Percentiles rank a stretch among this genome's conserved stretches.
Conservation (phyloP, 2,329 filamentous ascomycete genomes). For the Phialophora chinensis region DNA sequence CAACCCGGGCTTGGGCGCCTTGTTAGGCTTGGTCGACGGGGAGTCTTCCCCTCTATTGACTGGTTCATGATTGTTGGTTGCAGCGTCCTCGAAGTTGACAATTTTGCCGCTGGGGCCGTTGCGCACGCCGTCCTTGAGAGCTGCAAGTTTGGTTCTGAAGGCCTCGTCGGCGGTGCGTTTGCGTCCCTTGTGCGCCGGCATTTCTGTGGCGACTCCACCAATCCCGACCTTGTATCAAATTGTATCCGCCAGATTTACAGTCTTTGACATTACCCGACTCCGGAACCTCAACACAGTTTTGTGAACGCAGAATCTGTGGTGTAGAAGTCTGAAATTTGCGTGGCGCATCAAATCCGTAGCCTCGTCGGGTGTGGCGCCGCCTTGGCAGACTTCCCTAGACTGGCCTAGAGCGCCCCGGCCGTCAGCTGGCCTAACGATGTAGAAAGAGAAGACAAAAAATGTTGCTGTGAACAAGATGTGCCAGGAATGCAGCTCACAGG, state of each 20-base stretch:
- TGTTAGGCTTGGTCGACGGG: background rate
- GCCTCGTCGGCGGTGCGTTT: conserved; percentile 1
- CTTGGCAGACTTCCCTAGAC: background rate
- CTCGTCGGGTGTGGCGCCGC: background rate
- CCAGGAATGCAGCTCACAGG: background rate
- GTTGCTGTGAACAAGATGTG: background rate
- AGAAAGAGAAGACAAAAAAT: background rate
- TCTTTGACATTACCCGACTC: background rate
- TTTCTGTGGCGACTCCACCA: background rate
- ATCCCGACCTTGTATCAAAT: background rate
- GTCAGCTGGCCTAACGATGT: background rate
- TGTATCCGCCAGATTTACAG: background rate
- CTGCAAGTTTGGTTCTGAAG: background rate
- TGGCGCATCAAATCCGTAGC: background rate
- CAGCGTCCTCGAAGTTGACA: conserved; percentile 12
- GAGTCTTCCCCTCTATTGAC: background rate
- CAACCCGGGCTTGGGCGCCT: conserved; percentile 34
- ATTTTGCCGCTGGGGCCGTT: background rate
- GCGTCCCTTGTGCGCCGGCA: background rate
- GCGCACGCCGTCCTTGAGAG: background rate
- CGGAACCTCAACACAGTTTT: background rate
- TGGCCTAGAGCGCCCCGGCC: background rate
- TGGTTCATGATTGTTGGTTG: background rate
- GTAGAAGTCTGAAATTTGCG: background rate
- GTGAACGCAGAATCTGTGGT: background rate